Evolutionary conservation across 2,329 filamentous ascomycete species (phyloP).

Genomic region (Claviceps pazoutovae): DNA sequence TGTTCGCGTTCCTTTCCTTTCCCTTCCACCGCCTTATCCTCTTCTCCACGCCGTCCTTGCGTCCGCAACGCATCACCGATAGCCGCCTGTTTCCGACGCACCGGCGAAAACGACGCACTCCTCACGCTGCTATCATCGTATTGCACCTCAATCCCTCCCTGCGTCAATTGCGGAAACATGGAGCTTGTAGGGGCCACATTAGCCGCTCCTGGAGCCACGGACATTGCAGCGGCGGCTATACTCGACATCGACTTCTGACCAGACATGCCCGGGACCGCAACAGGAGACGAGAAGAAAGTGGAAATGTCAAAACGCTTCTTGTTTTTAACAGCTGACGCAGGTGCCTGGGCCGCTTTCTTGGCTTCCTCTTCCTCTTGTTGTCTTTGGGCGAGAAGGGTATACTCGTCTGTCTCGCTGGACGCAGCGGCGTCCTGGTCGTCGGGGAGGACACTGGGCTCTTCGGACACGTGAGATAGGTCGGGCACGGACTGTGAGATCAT

Average conservation of each 20-base stretch:
- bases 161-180: constrained; percentile 25
- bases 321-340: constrained; percentile 14
- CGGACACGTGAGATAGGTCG: constrained; percentile 6
- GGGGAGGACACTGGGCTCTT: constrained; percentile 4
- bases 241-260: constrained; percentile 17
- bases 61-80: neutral
- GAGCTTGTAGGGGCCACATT: constrained; percentile 19
- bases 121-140: constrained; percentile 17
- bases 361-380: constrained; percentile 8
- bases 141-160: constrained; percentile 20
- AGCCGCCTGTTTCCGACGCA: neutral
- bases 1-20: neutral
- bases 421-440: constrained; percentile 2
- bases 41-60: neutral
- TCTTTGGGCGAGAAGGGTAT: constrained; percentile 28
- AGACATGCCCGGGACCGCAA: constrained; percentile 22
- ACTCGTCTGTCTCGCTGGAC: constrained; percentile 23
- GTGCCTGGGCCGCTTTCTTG: constrained; percentile 4
- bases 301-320: constrained; percentile 32
- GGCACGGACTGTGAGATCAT: constrained; percentile 6
- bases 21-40: neutral
- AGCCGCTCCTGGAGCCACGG: constrained; percentile 10
- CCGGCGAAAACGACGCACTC: constrained; percentile 24
- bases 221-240: constrained; percentile 7
- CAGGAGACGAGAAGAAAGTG: constrained; percentile 45